Evolutionary conservation across 2,329 filamentous ascomycete genomes (phyloP).

Genomic region (Fusarium odoratissimum): DNA sequence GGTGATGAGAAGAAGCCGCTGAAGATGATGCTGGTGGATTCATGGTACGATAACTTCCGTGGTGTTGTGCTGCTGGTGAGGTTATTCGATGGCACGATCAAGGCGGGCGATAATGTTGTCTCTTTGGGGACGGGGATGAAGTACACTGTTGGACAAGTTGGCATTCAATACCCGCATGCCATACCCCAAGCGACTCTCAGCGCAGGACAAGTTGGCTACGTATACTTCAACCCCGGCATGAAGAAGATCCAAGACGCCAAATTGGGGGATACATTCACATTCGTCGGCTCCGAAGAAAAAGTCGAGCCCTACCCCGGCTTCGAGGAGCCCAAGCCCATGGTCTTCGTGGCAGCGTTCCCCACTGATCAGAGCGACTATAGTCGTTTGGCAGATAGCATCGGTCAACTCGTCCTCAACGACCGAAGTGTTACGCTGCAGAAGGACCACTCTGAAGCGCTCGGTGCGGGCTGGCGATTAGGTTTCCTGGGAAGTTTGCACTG

Average conservation of each 20-base stretch:
- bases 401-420: slow-evolving; percentile 93
- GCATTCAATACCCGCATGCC: slow-evolving; percentile 93
- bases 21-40: slow-evolving; percentile 90
- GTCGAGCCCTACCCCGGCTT: slow-evolving; percentile 91
- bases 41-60: slow-evolving; percentile 97
- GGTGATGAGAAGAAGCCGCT: slow-evolving; percentile 80
- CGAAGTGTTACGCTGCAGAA: slow-evolving; percentile 94
- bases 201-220: slow-evolving; percentile 94
- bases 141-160: slow-evolving; percentile 95
- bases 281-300: slow-evolving; percentile 76
- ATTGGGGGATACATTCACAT: slow-evolving; percentile 94
- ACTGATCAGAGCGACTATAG: slow-evolving; percentile 89
- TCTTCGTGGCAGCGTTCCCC: slow-evolving; percentile 96
- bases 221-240: slow-evolving; percentile 99
- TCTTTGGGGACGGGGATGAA: slow-evolving; percentile 90
- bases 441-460: slow-evolving; percentile 92
- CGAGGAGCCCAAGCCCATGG: slow-evolving; percentile 98
- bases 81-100: slow-evolving; percentile 88
- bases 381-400: slow-evolving; percentile 92
- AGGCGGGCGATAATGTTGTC: slow-evolving; percentile 84
- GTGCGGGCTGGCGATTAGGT: slow-evolving; percentile 92
- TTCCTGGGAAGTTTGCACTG: slow-evolving; percentile 98
- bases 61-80: slow-evolving; percentile 92
- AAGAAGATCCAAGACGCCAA: slow-evolving; percentile 96
- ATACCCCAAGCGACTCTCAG: slow-evolving; percentile 83